Percentiles rank a stretch among this genome's conserved stretches.
These are phyloP conservation scores for Amphicarpaea edgeworthii DNA, from an alignment of 306 rosid genomes.

Conservation along the genomic window DNA sequence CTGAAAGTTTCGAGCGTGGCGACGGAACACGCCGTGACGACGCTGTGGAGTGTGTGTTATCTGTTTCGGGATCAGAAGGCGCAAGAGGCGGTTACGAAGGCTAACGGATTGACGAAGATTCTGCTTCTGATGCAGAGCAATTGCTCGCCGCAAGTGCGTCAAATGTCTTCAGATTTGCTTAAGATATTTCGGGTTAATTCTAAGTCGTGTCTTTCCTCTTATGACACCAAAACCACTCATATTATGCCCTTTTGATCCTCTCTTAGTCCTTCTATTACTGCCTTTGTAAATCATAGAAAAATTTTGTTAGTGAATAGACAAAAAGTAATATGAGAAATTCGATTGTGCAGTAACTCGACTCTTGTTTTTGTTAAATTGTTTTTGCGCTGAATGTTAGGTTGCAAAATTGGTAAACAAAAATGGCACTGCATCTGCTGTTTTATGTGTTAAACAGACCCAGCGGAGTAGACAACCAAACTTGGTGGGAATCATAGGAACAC, in stretches of 20 bases:
- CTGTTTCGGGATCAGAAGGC: constrained; percentile 72
- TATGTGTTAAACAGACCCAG: not conserved
- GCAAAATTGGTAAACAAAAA: constrained; percentile 22
- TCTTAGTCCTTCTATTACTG: not conserved
- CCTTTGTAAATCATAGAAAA: constrained; percentile 64
- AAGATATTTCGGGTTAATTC: constrained; percentile 78
- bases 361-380: not conserved
- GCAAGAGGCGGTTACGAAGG: constrained; percentile 70
- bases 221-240: constrained; percentile 87
- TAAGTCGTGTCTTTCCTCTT: constrained; percentile 70
- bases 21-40: constrained; percentile 87
- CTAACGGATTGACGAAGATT: constrained; percentile 85
- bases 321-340: not conserved
- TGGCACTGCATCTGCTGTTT: not conserved
- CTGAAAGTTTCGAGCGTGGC: constrained; percentile 74
- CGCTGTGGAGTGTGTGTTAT: constrained; percentile 89
- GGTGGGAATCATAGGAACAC: not conserved
- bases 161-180: constrained; percentile 85
- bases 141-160: constrained; percentile 73
- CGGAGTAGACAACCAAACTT: constrained; percentile 3
- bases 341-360: not conserved
- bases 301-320: constrained; percentile 70
- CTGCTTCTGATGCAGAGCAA: constrained; percentile 91
- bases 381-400: not conserved
- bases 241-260: constrained; percentile 83